Evolutionary conservation across 2,329 filamentous ascomycete genomes (phyloP).

Genomic region (Colletotrichum simmondsii): DNA sequence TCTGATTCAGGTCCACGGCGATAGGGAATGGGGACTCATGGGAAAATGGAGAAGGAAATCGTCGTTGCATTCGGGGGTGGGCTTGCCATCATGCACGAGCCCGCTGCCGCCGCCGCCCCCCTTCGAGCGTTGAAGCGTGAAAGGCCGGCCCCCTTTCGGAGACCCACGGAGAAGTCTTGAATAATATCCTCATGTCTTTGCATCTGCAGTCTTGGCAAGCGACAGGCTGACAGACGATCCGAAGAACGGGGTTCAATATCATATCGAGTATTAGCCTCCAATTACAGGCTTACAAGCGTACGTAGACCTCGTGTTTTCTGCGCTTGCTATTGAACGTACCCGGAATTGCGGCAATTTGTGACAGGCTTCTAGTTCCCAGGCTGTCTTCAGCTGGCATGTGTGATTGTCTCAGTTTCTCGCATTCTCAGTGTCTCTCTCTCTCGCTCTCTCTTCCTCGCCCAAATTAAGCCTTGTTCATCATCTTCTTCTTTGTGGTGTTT

Average conservation of each 20-base stretch:
- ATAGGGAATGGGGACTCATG: constrained; percentile 3
- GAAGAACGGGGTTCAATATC: neutral
- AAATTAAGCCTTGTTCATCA: neutral
- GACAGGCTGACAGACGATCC: neutral
- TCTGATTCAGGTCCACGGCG: constrained; percentile 2
- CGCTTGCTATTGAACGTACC: neutral
- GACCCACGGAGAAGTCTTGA: constrained; percentile 29
- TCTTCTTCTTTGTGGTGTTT: neutral
- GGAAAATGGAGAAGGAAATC: neutral
- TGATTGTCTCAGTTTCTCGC: neutral
- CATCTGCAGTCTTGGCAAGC: constrained; percentile 21
- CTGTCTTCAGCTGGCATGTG: neutral
- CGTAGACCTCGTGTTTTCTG: neutral
- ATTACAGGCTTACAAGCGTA: neutral
- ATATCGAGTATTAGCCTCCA: neutral
- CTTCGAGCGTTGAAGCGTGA: neutral
- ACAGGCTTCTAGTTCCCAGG: neutral
- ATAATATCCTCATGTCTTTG: constrained; percentile 32
- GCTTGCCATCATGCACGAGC: constrained; percentile 22
- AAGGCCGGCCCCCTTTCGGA: constrained; percentile 2
- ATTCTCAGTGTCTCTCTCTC: neutral
- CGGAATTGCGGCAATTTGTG: constrained; percentile 11
- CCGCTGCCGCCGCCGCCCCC: too few species aligned
- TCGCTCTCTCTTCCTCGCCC: neutral
- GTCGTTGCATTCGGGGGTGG: neutral